Base-by-base conservation (phyloP, 1,284 basidiomycete species). In the Rhodotorula glutinis region DNA sequence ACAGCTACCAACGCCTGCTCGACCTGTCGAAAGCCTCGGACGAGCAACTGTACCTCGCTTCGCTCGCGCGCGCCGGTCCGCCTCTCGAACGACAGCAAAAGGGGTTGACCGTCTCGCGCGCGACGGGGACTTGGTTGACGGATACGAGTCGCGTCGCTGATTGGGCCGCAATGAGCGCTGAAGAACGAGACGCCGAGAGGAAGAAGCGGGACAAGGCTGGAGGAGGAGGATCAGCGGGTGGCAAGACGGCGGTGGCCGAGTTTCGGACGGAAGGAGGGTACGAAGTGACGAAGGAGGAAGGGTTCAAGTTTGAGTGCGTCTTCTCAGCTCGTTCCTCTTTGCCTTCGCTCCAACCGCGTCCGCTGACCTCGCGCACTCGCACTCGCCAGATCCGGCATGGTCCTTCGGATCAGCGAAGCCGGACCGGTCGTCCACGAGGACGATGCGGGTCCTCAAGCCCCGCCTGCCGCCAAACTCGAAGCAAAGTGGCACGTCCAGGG, bases 1-100 rank as follows among this genome's bases (percentile, higher is more conserved):
- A 23, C 55, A 72, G 71, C 4, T 46, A 65, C 23, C 53, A 65
- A n/a, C 71, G 71, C 27, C 56, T 73, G 9, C n/a, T 73, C n/a
- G 41, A 60, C 17, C 58, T 71, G 8, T 62, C 66, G 23, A 49
- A 41, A 4, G 33, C 52, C 2, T 56, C 69, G 0, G 71, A 73
- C 51, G 71, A 73, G 47, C 47, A 43, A n/a, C 23, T 30, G 29
- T 72, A 70, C 65, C 68, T 57, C n/a, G 52, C 49, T 10, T 44
- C 27, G 10, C 62, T 70, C 27, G 53, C 56, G 7, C 53, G 68
- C 25, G 38, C 53, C 21, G 71, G 69, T 5, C 60, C 64, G 1
- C 66, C 69, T 8, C 25, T 13, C 2, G 51, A 70, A 41, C 69
- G 71, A n/a, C 66, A 70, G 49, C 11, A 21, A 8, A 47, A 54